Base-by-base conservation (phyloP, 108 stramenopile species). In the Fragilariopsis cylindrus region DNA sequence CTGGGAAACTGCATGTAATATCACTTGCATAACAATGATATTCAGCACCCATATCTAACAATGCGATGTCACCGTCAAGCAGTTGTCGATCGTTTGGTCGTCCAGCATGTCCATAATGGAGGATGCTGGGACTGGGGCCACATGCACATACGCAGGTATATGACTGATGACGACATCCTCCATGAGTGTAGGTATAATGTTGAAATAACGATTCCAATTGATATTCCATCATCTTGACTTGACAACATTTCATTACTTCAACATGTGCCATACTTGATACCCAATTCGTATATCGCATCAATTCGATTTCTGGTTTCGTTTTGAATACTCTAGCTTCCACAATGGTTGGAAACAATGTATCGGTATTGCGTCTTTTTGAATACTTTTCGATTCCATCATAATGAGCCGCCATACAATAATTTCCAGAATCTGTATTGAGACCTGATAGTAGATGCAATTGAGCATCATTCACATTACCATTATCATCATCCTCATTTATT, bases 1-100 rank as follows among this genome's bases (percentile, higher is more conserved):
- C 81, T 3, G 97, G 97, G 52, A 91, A 96, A 57, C 85, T 86
- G 86, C 97, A 97, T 1, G 99, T 99, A 44, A 99, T 91, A 74
- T 99, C 99, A 19, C 76, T 75, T 3, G 92, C 97, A 75, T 99
- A 99, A 49, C 99, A 94, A 77, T 96, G 85, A 63, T 96, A 97
- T 83, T 99, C 99, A 39, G 96, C 96, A 40, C 99, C 99, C 97
- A 98, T 97, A 80, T 99, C 99, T 52, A 98, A 82, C 11, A 99
- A 81, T 11, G 84, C 86, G 71, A 96, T 93, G 69, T 97, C 97
- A 13, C 73, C 82, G 2, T 86, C 75, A 21, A 68, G 48, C 5
- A 98, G 70, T 39, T 78, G 74, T 47, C 96, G 77, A 9, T 88
- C 84, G 70, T 99, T 99, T 41, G 99, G 99, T 48, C 95, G 90